Conservation (phyloP, 2,329 filamentous ascomycete genomes). For the Penicillium thymicola region DNA sequence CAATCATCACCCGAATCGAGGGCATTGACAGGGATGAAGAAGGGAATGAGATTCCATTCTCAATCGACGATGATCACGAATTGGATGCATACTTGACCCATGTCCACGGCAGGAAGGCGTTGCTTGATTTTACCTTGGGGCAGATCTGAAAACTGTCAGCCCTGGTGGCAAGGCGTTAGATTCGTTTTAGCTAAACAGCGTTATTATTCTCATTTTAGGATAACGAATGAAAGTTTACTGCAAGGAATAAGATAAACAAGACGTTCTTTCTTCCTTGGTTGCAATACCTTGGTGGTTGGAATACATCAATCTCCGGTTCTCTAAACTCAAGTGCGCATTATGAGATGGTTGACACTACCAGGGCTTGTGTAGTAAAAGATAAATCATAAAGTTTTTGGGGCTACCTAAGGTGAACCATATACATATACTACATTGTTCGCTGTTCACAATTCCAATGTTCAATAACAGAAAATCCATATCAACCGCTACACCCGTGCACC, state of each 20-base stretch:
- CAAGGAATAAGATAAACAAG: not conserved
- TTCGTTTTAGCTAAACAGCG: not conserved
- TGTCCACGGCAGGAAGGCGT: conserved; percentile 54
- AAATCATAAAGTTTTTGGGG: conserved; percentile 1
- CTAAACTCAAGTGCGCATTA: not conserved
- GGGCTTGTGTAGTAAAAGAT: not conserved
- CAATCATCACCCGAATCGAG: conserved; percentile 59
- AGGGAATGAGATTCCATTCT: conserved; percentile 60
- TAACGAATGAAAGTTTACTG: not conserved
- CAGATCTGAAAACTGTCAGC: conserved; percentile 16
- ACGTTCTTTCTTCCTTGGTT: not conserved
- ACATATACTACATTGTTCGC: conserved; percentile 20
- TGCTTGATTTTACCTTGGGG: conserved; percentile 48
- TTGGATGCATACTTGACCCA: conserved; percentile 68
- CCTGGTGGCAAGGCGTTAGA: not conserved
- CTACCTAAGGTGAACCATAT: not conserved
- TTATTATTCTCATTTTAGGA: not conserved
- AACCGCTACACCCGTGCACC: conserved; percentile 12
- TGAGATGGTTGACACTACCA: not conserved
- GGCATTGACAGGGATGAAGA: conserved; percentile 61
- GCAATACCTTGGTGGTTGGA: not conserved
- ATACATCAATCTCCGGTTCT: not conserved
- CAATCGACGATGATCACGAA: conserved; percentile 69
- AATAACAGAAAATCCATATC: not conserved
- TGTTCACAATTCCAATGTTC: conserved; percentile 11